Base-by-base conservation (phyloP, 2,329 filamentous ascomycete species). In the Epicoccum nigrum region DNA sequence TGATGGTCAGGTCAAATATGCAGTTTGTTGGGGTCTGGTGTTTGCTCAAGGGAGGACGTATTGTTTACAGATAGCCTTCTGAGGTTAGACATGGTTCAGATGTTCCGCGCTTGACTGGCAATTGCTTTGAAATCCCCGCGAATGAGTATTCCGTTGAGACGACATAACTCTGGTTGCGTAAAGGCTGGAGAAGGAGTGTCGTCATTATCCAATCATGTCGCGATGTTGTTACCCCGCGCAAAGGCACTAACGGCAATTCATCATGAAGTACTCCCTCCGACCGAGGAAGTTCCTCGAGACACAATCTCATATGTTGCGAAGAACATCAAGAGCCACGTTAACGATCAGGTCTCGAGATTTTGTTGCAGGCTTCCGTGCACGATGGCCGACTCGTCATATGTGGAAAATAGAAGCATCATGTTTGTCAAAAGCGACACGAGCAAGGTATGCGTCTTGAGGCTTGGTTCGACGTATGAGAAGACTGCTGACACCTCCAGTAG, bases 121-220 rank as follows among this genome's bases (percentile, higher is more conserved):
- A 25, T 7, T 50, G 47, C 47, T 50, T 50, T 33, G 40, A 50
- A 50, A 44, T 44, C 40, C 16, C 28, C 31, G 23, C 41, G 7
- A 17, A 25, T 35, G 4, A 25, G 11, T 37, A 9, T 12, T 3
- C 13, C 13, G 19, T 23, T 12, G 13, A 21, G 34, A 37, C 20
- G 21, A 21, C 11, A 21, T n/a, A 20, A n/a, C 17, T n/a, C 33
- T n/a, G 34, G 12, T 23, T 23, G 23, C n/a, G 15, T 4, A 37
- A 19, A 15, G 8, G 20, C 34, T 23, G 28, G 25, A 28, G n/a
- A 4, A 39, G 20, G 6, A 41, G 25, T 27, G 19, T 33, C 20
- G n/a, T 33, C 11, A 21, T 12, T 15, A 16, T 33, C 41, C 20
- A 27, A 44, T 44, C 31, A 34, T 15, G 33, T 19, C 25, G 16